Conservation (phyloP, 2,329 filamentous ascomycete genomes). For the Cladosporium colombiae region DNA sequence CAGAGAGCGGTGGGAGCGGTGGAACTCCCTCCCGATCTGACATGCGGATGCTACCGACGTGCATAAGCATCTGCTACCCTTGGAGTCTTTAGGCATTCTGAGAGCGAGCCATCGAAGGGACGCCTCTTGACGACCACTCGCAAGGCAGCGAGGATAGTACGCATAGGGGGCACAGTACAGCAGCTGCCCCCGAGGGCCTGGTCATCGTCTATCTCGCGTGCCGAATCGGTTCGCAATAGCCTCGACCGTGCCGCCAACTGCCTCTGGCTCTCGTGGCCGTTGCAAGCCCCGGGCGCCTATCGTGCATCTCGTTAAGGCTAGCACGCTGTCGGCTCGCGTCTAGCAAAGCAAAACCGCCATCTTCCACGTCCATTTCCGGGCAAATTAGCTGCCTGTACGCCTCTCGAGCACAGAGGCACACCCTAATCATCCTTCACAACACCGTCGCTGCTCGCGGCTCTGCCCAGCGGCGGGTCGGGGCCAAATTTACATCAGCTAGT, state of each 20-base stretch:
- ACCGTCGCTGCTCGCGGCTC: slow-evolving; percentile 17
- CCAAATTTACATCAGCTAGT: slow-evolving; percentile 22
- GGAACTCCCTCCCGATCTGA: slow-evolving; percentile 11
- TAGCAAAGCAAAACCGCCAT: slow-evolving; percentile 1
- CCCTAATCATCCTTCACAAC: slow-evolving; percentile 20
- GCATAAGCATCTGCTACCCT: slow-evolving; percentile 3
- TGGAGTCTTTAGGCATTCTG: slow-evolving; percentile 8
- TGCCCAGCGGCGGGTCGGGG: slow-evolving; percentile 17
- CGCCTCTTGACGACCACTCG: not conserved
- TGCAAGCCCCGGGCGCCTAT: slow-evolving; percentile 16
- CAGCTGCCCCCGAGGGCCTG: slow-evolving; percentile 3
- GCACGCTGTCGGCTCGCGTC: slow-evolving; percentile 5
- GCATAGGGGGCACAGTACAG: not conserved
- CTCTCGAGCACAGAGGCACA: slow-evolving; percentile 20
- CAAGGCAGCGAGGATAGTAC: not conserved
- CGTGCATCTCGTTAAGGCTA: slow-evolving; percentile 15
- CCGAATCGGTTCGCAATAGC: slow-evolving; percentile 7
- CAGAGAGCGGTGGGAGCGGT: slow-evolving; percentile 15
- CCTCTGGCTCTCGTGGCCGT: not conserved
- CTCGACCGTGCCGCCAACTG: not conserved
- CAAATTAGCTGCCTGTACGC: slow-evolving; percentile 11
- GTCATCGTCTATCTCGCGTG: slow-evolving; percentile 11
- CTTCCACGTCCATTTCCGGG: slow-evolving; percentile 5
- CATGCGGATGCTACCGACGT: slow-evolving; percentile 14
- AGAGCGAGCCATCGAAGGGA: not conserved